These are phyloP conservation scores for Aspergillus sclerotialis DNA, from an alignment of 2,329 filamentous ascomycete species.

Conservation along the genomic window DNA sequence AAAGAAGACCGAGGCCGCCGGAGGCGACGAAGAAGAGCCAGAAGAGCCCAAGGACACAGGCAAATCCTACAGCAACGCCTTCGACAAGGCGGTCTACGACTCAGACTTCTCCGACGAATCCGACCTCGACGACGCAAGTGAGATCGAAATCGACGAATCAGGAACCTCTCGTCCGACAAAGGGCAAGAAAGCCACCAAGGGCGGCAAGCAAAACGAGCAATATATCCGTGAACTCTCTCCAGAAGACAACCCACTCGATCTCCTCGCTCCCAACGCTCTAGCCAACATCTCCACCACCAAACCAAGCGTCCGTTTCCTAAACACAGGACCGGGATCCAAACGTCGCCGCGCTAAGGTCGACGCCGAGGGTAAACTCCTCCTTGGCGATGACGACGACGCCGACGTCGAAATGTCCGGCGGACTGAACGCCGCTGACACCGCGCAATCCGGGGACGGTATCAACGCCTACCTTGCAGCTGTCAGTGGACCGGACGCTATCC, in stretches of 20 bases:
- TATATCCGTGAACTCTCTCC: constrained; percentile 80
- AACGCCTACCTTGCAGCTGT: constrained; percentile 58
- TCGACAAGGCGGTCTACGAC: constrained; percentile 92
- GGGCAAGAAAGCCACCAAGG: constrained; percentile 28
- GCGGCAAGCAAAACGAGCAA: constrained; percentile 49
- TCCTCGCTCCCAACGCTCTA: constrained; percentile 80
- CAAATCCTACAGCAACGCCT: constrained; percentile 72
- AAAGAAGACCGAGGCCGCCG: constrained; percentile 66
- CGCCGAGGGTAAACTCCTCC: constrained; percentile 38
- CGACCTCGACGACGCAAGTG: constrained; percentile 51
- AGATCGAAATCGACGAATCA: constrained; percentile 34
- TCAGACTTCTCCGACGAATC: constrained; percentile 57
- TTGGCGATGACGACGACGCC: constrained; percentile 29
- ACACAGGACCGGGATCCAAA: constrained; percentile 30
- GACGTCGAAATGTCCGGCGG: constrained; percentile 43
- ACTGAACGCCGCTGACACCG: constrained; percentile 21
- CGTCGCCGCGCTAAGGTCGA: constrained; percentile 37
- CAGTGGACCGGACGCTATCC: constrained; percentile 51
- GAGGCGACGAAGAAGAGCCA: constrained; percentile 50
- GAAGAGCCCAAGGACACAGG: constrained; percentile 6
- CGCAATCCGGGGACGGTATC: constrained; percentile 33
- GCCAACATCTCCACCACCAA: constrained; percentile 91
- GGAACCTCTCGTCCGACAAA: constrained; percentile 33
- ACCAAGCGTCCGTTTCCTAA: constrained; percentile 48
- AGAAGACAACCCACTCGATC: constrained; percentile 88